These are phyloP conservation scores for Cercospora zeae-maydis DNA, from an alignment of 2,329 filamentous ascomycete species.

Conservation along the genomic window DNA sequence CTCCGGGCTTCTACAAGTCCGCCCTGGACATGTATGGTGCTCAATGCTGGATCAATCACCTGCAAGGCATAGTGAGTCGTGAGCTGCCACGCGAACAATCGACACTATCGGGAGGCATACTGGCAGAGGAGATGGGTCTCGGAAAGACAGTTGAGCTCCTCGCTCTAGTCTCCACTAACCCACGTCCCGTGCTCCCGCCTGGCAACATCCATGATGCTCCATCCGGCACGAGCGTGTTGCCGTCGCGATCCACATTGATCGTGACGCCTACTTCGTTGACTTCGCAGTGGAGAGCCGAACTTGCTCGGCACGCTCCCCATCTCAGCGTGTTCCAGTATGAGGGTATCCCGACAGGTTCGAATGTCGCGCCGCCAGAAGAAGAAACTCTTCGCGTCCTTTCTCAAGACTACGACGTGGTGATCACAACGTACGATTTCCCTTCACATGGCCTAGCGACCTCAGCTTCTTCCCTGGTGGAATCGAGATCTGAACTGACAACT, in stretches of 20 bases:
- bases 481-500: too few relatives aligned
- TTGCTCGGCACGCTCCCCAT: constrained; percentile 55
- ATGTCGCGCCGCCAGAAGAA: constrained; percentile 34
- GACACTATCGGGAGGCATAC: constrained; percentile 57
- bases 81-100: constrained; percentile 39
- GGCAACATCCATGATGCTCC: constrained; percentile 36
- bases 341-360: constrained; percentile 43
- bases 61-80: constrained; percentile 55
- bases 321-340: constrained; percentile 56
- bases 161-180: constrained; percentile 64
- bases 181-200: constrained; percentile 38
- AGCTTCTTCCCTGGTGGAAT: too few relatives aligned
- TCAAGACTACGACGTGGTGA: constrained; percentile 53
- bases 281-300: constrained; percentile 61
- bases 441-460: too few relatives aligned
- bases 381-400: constrained; percentile 48
- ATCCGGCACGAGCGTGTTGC: constrained; percentile 45
- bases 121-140: constrained; percentile 79
- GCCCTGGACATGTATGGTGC: constrained; percentile 47
- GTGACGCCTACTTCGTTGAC: constrained; percentile 60
- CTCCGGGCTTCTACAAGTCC: constrained; percentile 16
- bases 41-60: constrained; percentile 56
- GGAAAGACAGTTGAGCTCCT: constrained; percentile 78
- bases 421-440: constrained; percentile 47
- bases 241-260: constrained; percentile 58